Evolutionary conservation across 1,284 basidiomycete genomes (phyloP).

Genomic region (Veloboletus limbatus): DNA sequence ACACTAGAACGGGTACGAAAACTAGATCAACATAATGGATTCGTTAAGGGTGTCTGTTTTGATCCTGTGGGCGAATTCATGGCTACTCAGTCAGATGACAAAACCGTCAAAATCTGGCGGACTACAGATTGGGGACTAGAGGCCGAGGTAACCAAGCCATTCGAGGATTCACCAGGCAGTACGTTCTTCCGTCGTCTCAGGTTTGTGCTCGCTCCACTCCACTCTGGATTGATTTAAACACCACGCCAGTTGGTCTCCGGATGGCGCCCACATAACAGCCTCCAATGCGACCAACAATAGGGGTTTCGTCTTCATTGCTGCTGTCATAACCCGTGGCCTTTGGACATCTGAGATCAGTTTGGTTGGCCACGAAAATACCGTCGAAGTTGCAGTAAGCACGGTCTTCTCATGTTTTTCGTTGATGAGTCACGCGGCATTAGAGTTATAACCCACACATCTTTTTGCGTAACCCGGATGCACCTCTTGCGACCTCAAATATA

Average conservation of each 20-base stretch:
- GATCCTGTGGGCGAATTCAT: slow-evolving; percentile 97
- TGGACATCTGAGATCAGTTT: slow-evolving; percentile 92
- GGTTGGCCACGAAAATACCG: slow-evolving; percentile 96
- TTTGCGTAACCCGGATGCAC: slow-evolving; percentile 64
- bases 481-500: slow-evolving; percentile 73
- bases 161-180: slow-evolving; percentile 89
- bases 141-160: slow-evolving; percentile 83
- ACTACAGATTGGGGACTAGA: slow-evolving; percentile 90
- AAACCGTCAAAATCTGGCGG: slow-evolving; percentile 95
- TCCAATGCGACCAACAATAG: slow-evolving; percentile 96
- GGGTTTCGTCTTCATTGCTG: slow-evolving; percentile 96
- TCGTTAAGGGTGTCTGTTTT: slow-evolving; percentile 98
- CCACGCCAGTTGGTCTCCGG: slow-evolving; percentile 86
- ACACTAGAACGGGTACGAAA: slow-evolving; percentile 72
- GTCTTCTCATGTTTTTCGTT: slow-evolving; percentile 16
- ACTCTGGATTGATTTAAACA: slow-evolving; percentile 3
- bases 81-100: slow-evolving; percentile 96
- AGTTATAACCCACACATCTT: slow-evolving; percentile 93
- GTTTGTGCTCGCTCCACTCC: slow-evolving; percentile 37
- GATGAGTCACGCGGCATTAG: slow-evolving; percentile 39
- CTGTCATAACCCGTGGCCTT: slow-evolving; percentile 83
- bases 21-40: slow-evolving; percentile 89
- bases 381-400: slow-evolving; percentile 84
- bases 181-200: slow-evolving; percentile 94
- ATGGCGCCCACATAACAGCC: slow-evolving; percentile 95